Evolutionary conservation across 805 yeast genomes (phyloP), one percentile per base, ranked within the genome.

Genomic region (Lipomyces oligophaga): DNA sequence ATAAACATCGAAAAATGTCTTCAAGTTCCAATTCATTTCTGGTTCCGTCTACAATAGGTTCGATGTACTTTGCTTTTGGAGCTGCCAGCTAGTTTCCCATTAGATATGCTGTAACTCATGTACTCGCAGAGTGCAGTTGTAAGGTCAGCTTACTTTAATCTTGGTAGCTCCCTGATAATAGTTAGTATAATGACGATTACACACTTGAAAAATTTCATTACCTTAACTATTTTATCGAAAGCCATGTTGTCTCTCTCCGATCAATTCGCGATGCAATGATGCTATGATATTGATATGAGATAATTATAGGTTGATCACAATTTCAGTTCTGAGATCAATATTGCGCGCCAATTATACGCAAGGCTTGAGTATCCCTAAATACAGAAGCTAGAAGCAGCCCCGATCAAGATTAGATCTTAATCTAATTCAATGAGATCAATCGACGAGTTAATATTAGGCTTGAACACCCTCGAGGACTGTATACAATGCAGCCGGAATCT

Each of bases 31-130:
- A 80, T 52, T 80, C 75, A 49, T 69, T 74, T 26, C 76, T 75
- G 40, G 75, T 73, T 1, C 88, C 83, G 24, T 83, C 74, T 26
- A 93, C 72, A 42, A 93, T 86, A 1, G 97, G 97, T 68, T 90
- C 97, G 43, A 93, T 80, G 63, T 93, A 93, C 65, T 93, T 93
- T 31, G 94, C 83, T 67, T 93, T 93, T 5, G 98, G 98, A n/a
- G 97, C 96, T 8, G 97, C 97, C 69, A 86, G 77, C 79, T 70
- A 59, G 10, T 26, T 26, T 13, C 30, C 68, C 33, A 30, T 5
- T 7, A 18, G 16, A 20, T n/a, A 37, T 36, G 33, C 19, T 4
- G 33, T 10, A 10, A 8, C 30, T 8, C 30, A 26, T 26, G 13
- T 8, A 26, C 11, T 10, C 30, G 11, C 8, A 26, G 13, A 26